These are phyloP conservation scores for Tetratostichococcus sp. DNA, from an alignment of 139 green algal genomes.

Conservation along the genomic window DNA sequence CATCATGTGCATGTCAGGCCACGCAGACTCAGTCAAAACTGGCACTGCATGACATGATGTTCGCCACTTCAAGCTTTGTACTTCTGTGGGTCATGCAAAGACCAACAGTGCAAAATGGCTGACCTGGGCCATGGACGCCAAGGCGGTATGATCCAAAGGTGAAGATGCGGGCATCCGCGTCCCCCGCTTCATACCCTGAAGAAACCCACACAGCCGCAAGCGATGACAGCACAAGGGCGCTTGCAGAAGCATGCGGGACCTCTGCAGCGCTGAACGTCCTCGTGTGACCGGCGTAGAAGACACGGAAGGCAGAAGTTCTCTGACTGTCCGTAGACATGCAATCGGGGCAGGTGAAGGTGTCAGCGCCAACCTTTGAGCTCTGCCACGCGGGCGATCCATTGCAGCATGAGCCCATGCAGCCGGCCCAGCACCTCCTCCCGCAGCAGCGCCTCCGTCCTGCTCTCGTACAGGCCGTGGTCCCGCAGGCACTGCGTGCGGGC, in stretches of 20 bases:
- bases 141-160: conserved; percentile 94
- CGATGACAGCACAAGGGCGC: too few relatives aligned
- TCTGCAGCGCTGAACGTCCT: too few relatives aligned
- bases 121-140: conserved; percentile 88
- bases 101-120: too few relatives aligned
- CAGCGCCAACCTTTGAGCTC: conserved; percentile 11
- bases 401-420: conserved; percentile 36
- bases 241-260: not conserved
- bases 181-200: conserved; percentile 20
- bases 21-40: not conserved
- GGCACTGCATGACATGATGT: too few relatives aligned
- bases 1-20: not conserved
- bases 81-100: too few relatives aligned
- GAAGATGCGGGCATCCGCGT: conserved; percentile 85
- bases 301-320: too few relatives aligned
- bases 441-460: conserved; percentile 27
- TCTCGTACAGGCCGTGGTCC: conserved; percentile 40
- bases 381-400: conserved; percentile 45
- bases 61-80: too few relatives aligned
- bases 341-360: too few relatives aligned
- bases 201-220: not conserved
- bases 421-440: conserved; percentile 47
- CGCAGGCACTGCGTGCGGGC: conserved; percentile 38
- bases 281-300: too few relatives aligned
- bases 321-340: too few relatives aligned